Evolutionary conservation across 1,139 yeast genomes (phyloP), one percentile per base, ranked within the genome.

Genomic region (Ashbya aceris): DNA sequence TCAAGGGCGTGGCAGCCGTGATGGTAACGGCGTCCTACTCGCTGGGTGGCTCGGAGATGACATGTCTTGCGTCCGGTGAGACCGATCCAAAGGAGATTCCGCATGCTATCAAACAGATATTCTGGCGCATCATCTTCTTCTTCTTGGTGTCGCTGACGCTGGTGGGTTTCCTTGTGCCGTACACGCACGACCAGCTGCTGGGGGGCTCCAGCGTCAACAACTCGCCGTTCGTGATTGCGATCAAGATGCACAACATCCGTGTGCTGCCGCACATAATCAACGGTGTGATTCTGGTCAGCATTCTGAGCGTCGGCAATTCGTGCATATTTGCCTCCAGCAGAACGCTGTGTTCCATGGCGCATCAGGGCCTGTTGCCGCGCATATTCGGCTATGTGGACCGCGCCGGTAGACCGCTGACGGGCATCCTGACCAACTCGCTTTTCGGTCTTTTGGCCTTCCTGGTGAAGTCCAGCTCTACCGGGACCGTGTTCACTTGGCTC

Each of bases 31-130:
- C 94, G 3, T 85, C 94, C 4, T 86, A 83, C 62, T 77, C 94
- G 2, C 79, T 83, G 54, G 85, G 86, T 33, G 94, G 94, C 51
- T 76, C 83, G 36, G 94, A 83, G 62, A 70, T 83, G 56, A 82
- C 82, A 45, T 93, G 93, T 42, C 68, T 86, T 49, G 87, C 94
- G 13, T 87, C 94, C 30, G 86, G 93, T 13, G 95, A 86, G 64
- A 70, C 70, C 36, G 78, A 83, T 60, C 95, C 95, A 42, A 71
- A 70, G 54, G 67, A 82, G 8, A 69, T 83, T 42, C 86, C 89
- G 43, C 66, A 69, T 45, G 86, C 87, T 30, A 75, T 77, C 48
- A 80, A 79, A 59, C 86, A 79, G 54, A 85, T 80, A 14, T 75
- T 79, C 61, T 79, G 83, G 80, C 73, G 89, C 66, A 76, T 82